A percentile compares a stretch with the other conserved stretches of the same genome.
These are phyloP conservation scores for Clohesyomyces aquaticus DNA, from an alignment of 495 filamentous ascomycete genomes.

Conservation along the genomic window DNA sequence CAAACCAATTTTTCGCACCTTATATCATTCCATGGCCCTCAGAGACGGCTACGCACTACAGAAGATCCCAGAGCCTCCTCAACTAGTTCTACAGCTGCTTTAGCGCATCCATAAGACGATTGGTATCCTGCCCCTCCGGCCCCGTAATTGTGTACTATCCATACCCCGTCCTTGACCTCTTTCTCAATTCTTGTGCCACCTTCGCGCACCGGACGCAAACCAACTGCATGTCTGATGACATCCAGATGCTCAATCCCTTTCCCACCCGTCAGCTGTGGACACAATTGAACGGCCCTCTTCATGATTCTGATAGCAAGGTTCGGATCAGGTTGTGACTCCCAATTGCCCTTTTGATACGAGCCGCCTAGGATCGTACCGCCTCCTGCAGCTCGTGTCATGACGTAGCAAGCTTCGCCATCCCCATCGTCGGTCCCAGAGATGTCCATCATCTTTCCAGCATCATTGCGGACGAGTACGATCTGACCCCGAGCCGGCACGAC, in stretches of 20 bases:
- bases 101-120: conserved; percentile 80
- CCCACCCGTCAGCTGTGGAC: conserved; percentile 66
- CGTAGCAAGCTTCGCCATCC: conserved; percentile 77
- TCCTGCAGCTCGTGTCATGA: conserved; percentile 83
- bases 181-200: conserved; percentile 82
- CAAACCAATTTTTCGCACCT: too few relatives aligned
- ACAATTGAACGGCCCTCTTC: conserved; percentile 74
- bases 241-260: conserved; percentile 57
- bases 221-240: conserved; percentile 88
- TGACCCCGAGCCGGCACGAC: conserved; percentile 84
- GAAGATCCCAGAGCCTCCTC: conserved; percentile 61
- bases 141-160: conserved; percentile 87
- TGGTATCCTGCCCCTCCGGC: conserved; percentile 58
- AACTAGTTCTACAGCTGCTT: conserved; percentile 70
- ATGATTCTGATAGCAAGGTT: conserved; percentile 86
- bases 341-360: conserved; percentile 79
- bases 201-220: conserved; percentile 75
- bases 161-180: conserved; percentile 70
- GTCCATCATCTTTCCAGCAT: conserved; percentile 68
- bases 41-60: too few relatives aligned
- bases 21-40: too few relatives aligned
- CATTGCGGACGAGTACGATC: conserved; percentile 85
- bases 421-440: conserved; percentile 81
- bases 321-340: conserved; percentile 80
- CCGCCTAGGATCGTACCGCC: conserved; percentile 84